These are phyloP conservation scores for Ceratocystis colombiana DNA, from an alignment of 2,329 filamentous ascomycete species.

Conservation along the genomic window DNA sequence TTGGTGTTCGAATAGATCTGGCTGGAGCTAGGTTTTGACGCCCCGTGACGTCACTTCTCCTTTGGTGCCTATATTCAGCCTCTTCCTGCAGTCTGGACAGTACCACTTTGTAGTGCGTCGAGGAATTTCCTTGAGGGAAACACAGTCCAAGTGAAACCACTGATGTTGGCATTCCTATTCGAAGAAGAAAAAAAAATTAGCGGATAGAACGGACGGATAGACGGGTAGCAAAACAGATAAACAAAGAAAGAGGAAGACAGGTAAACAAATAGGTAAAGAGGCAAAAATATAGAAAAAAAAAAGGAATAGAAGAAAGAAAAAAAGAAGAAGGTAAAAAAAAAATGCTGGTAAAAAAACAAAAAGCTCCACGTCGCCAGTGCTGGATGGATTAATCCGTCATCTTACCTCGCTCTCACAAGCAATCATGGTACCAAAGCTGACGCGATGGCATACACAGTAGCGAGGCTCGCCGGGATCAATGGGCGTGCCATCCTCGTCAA, in stretches of 20 bases:
- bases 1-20: not conserved
- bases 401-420: constrained; percentile 69
- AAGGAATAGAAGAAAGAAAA: constrained; percentile 17
- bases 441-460: constrained; percentile 69
- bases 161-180: constrained; percentile 60
- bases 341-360: too few relatives aligned
- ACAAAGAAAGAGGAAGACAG: too few relatives aligned
- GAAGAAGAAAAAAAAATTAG: constrained; percentile 25
- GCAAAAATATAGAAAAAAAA: not conserved
- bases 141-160: constrained; percentile 77
- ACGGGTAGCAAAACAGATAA: too few relatives aligned
- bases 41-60: constrained; percentile 53
- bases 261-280: not conserved
- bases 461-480: constrained; percentile 66
- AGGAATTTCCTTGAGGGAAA: constrained; percentile 57
- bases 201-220: not conserved
- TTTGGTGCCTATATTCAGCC: constrained; percentile 52
- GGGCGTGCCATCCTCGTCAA: constrained; percentile 56
- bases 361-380: too few relatives aligned
- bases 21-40: constrained; percentile 36
- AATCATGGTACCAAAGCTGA: constrained; percentile 77
- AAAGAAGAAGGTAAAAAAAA: too few relatives aligned
- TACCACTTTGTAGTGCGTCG: constrained; percentile 73
- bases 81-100: constrained; percentile 62
- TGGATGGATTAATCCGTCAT: not conserved